Evolutionary conservation across 179 eudicot species (phyloP), one percentile per base, ranked within the genome.

Genomic region (Silene vulgaris): DNA sequence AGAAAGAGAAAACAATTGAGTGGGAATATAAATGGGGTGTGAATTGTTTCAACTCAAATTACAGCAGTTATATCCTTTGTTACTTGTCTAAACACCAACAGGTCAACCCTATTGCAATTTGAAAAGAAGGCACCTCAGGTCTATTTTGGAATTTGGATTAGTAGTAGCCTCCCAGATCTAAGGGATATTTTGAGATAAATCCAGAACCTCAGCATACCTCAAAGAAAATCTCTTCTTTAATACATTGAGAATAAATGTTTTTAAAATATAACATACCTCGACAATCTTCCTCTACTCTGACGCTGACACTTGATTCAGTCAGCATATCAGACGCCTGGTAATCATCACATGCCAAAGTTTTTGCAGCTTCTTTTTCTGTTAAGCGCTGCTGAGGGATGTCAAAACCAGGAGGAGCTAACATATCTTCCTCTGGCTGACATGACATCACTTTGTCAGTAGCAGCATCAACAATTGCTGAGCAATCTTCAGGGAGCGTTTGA

Each of bases 391-490:
- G 81, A 14, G 81, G 82, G 17, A 60, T 75, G 67, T 67, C 77
- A 59, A 82, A 82, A 32, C 84, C 84, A 82, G 84, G 84, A 71
- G 84, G 84, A 60, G 73, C 73, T 29, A 60, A 75, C 65, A 81
- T 78, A 29, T 78, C 81, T 1, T 81, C 84, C 13, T 78, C 84
- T 11, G 65, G 76, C 70, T 74, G 79, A 78, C 69, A 71, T 63
- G 67, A 57, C 11, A 19, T 29, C 69, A 56, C 65, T 17, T 63
- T 54, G 48, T 29, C 73, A 77, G 45, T 65, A 62, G 68, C 54
- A 40, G 76, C 69, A 32, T 61, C 60, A 67, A 52, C 40, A 26
- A 19, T n/a, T 35, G 21, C 17, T 19, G 70, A 60, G 21, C 37
- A 54, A 14, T 29, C 57, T 19, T 52, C 65, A 56, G 78, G 73